Conservation (phyloP, 306 rosid genomes). For the Cicer cuneatum region DNA sequence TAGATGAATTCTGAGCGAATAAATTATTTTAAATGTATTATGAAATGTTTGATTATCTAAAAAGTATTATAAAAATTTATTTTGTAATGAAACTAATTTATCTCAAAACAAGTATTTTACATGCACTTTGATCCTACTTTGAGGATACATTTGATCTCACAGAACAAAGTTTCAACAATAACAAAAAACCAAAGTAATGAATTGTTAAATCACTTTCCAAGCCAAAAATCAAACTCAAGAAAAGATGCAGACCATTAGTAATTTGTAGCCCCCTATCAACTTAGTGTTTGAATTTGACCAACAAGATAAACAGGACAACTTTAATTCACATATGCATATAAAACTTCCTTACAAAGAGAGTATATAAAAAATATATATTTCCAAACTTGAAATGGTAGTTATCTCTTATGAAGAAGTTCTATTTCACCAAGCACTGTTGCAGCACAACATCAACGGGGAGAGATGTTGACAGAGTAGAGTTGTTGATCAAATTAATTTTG, state of each 20-base stretch:
- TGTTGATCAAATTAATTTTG: no score
- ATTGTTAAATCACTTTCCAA: slow-evolving; percentile 1
- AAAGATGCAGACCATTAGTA: not conserved
- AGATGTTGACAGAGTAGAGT: no score
- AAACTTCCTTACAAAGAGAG: not conserved
- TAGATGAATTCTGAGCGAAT: no score
- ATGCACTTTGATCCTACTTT: no score
- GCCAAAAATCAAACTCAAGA: not conserved
- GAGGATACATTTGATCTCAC: no score
- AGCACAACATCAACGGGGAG: not conserved
- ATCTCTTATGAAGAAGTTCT: not conserved
- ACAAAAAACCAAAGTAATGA: not conserved
- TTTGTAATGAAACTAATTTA: no score
- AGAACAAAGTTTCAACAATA: no score
- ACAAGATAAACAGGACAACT: not conserved
- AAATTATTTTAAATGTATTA: no score
- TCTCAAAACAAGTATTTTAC: no score
- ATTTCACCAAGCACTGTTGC: not conserved
- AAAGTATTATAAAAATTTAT: no score
- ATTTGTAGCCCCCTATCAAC: not conserved
- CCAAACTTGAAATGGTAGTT: not conserved
- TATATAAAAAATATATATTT: not conserved
- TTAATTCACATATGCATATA: not conserved
- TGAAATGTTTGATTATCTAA: no score
- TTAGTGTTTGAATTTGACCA: not conserved